These are phyloP conservation scores for Diplodia sapinea DNA, from an alignment of 2,329 filamentous ascomycete species.

Conservation along the genomic window DNA sequence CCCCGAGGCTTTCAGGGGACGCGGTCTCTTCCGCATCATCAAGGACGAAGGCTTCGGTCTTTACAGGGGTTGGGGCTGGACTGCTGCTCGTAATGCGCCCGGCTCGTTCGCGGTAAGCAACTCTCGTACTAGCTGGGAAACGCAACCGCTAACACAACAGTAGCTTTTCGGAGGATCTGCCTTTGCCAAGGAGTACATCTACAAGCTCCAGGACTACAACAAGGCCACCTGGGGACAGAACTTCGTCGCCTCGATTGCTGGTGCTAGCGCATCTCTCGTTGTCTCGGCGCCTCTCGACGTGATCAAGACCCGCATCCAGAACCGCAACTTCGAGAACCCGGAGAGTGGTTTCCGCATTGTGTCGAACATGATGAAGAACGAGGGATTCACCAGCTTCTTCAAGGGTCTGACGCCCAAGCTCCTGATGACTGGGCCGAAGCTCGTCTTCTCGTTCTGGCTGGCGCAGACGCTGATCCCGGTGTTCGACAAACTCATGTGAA, in stretches of 20 bases:
- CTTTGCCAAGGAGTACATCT: conserved; percentile 96
- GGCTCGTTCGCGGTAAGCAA: conserved; percentile 87
- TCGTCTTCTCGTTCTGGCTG: conserved; percentile 99
- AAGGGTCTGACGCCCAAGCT: conserved; percentile 97
- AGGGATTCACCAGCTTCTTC: conserved; percentile 89
- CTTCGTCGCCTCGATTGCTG: conserved; percentile 94
- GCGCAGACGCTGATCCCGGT: conserved; percentile 96
- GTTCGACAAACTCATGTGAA: conserved; percentile 71
- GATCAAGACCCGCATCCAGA: conserved; percentile 98
- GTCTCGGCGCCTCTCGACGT: conserved; percentile 97
- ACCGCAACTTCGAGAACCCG: conserved; percentile 97
- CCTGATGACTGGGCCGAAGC: conserved; percentile 97
- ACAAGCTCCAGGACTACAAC: conserved; percentile 92
- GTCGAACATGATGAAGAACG: conserved; percentile 88
- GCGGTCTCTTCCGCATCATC: conserved; percentile 87
- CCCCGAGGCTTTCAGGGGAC: conserved; percentile 94
- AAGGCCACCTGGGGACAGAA: conserved; percentile 92
- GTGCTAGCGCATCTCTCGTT: conserved; percentile 91
- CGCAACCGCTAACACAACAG: conserved; percentile 22
- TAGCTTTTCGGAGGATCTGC: conserved; percentile 96
- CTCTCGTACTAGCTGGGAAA: background rate
- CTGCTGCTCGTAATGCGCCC: conserved; percentile 92
- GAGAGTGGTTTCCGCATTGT: conserved; percentile 93
- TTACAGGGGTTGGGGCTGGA: conserved; percentile 97
- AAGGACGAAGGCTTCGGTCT: conserved; percentile 93